Evolutionary conservation across 2,329 filamentous ascomycete species (phyloP), one percentile per base, ranked within the genome.

Genomic region (Trichoderma pleuroti): DNA sequence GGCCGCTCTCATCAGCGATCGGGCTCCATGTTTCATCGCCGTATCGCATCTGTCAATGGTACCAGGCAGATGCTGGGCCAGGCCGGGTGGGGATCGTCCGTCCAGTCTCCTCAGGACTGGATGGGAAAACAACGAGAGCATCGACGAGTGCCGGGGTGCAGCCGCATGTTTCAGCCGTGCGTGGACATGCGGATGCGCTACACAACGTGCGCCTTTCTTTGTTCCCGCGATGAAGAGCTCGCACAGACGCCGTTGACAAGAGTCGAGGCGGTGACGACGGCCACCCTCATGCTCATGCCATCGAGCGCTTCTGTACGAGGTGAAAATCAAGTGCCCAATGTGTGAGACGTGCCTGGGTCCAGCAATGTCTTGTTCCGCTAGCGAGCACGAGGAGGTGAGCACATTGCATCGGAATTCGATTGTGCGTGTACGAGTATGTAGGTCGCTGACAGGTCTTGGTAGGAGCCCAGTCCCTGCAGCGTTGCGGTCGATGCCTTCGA

Each of bases 111-210:
- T 28, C 26, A 18, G 49, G n/a, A 10, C 46, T 30, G 28, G 30
- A 42, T 42, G 30, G 11, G 42, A 18, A 42, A 16, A 28, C 36
- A 54, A 63, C 21, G 36, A 42, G 49, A 70, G 67, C 67, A 70
- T 70, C 67, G 12, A 63, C n/a, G 18, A 70, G 42, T 34, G 67
- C 59, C 67, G 60, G 67, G 67, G 67, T 70, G 67, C 57, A 71
- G 70, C 65, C 56, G 70, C 59, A 42, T 71, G 63, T 71, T 71
- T 71, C 70, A 71, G 70, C 70, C 70, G 57, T 71, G 39, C 32
- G 63, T 60, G 49, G 57, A 9, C 66, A 69, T 69, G 66, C 66
- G 54, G 54, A 49, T 68, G 24, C 65, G 68, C 42, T 60, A 24
- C 68, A 70, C 68, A 39, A 34, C 62, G 62, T 66, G 62, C 66